A percentile compares a stretch with the other conserved stretches of the same genome.
Conservation (phyloP, 2,329 filamentous ascomycete species). For the Malbranchea cinnamomea region DNA sequence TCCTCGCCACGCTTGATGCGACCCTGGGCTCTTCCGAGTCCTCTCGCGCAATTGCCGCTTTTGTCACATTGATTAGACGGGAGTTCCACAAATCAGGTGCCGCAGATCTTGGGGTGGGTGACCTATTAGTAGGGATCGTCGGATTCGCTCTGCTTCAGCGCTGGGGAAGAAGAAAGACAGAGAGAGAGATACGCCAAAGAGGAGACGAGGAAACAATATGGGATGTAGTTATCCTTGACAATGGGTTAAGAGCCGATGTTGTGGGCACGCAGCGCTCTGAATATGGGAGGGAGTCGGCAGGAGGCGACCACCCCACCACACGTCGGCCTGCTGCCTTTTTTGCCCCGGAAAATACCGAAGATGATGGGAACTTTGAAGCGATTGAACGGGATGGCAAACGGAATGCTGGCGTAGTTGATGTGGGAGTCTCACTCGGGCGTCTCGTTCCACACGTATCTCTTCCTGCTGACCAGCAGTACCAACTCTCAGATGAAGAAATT, state of each 20-base stretch:
- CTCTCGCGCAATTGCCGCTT: constrained; percentile 33
- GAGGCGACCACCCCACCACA: constrained; percentile 33
- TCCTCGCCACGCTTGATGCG: constrained; percentile 31
- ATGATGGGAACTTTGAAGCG: constrained; percentile 25
- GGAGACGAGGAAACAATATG: constrained; percentile 31
- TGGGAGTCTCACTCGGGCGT: constrained; percentile 10
- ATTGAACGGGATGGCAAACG: constrained; percentile 20
- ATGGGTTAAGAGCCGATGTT: constrained; percentile 31
- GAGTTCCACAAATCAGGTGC: constrained; percentile 27
- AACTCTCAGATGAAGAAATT: constrained; percentile 31
- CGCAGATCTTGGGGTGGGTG: constrained; percentile 28
- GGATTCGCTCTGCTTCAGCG: constrained; percentile 33
- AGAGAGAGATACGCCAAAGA: constrained; percentile 24
- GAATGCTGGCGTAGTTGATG: too few relatives aligned
- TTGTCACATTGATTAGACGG: constrained; percentile 31
- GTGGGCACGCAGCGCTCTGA: constrained; percentile 26
- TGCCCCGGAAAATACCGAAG: constrained; percentile 17
- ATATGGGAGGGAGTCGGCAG: constrained; percentile 27
- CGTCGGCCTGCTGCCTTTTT: constrained; percentile 39
- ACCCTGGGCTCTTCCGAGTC: constrained; percentile 35
- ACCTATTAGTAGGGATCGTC: constrained; percentile 29
- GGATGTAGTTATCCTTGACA: constrained; percentile 35
- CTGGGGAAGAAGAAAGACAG: constrained; percentile 31
- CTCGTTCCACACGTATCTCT: constrained; percentile 17
- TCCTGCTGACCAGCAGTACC: constrained; percentile 22